Percentiles rank a stretch among this genome's conserved stretches.
Evolutionary conservation across 2,329 filamentous ascomycete genomes (phyloP).

Genomic region (Venturia pyrina): DNA sequence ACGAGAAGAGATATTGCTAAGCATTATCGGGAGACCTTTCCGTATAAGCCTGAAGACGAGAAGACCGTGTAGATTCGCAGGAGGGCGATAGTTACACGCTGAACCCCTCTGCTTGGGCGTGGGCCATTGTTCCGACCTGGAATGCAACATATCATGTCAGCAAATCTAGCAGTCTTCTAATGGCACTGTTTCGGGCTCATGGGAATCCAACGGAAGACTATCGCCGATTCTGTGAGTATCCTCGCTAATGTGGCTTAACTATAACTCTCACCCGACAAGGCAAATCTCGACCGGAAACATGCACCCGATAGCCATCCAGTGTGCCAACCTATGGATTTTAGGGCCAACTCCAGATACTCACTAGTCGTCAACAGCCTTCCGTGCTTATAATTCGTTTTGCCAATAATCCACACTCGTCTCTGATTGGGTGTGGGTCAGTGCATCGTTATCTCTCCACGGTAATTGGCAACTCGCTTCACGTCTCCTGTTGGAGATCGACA

Average conservation of each 20-base stretch:
- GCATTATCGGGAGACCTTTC: constrained; percentile 35
- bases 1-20: constrained; percentile 44
- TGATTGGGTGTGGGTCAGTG: not conserved
- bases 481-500: not conserved
- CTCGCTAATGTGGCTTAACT: not conserved
- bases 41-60: constrained; percentile 21
- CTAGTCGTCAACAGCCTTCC: not conserved
- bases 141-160: no score
- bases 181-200: no score
- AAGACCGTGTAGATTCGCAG: not conserved
- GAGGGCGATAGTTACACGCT: no score
- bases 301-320: not conserved
- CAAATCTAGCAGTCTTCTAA: no score
- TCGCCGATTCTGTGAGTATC: not conserved
- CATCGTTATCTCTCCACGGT: not conserved
- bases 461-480: not conserved
- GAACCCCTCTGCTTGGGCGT: no score
- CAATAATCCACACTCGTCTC: not conserved
- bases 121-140: no score
- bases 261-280: not conserved
- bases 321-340: not conserved
- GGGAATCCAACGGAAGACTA: no score
- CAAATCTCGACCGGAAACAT: not conserved
- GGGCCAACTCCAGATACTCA: not conserved
- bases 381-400: not conserved